These are phyloP conservation scores for Botryotinia calthae DNA, from an alignment of 2,329 filamentous ascomycete species.

Conservation along the genomic window DNA sequence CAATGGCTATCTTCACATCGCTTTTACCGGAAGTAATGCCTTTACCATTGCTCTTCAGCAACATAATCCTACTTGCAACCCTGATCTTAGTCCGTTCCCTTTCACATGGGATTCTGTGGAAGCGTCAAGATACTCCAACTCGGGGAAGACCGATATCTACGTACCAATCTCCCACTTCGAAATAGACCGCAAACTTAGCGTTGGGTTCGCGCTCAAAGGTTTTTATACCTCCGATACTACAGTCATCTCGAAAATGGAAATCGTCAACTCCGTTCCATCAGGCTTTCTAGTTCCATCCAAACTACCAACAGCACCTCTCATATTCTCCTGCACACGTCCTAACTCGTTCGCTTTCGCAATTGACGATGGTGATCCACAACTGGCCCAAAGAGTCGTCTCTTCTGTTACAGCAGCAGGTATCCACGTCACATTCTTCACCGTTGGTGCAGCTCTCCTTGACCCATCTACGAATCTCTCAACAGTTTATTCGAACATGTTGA, in stretches of 20 bases:
- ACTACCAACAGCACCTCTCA: slow-evolving; percentile 57
- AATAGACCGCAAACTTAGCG: slow-evolving; percentile 53
- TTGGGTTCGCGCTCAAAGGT: slow-evolving; percentile 62
- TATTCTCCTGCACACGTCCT: slow-evolving; percentile 63
- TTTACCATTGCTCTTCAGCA: slow-evolving; percentile 66
- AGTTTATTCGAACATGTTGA: slow-evolving; percentile 62
- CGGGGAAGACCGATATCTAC: slow-evolving; percentile 54
- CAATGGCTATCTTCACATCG: slow-evolving; percentile 62
- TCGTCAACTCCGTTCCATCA: slow-evolving; percentile 54
- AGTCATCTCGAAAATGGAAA: slow-evolving; percentile 56
- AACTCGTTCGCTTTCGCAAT: slow-evolving; percentile 72
- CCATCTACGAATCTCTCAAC: slow-evolving; percentile 57
- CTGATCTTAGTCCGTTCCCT: slow-evolving; percentile 56
- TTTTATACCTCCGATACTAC: slow-evolving; percentile 57
- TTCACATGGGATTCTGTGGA: slow-evolving; percentile 68
- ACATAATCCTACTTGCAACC: slow-evolving; percentile 60
- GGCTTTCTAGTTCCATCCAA: slow-evolving; percentile 55
- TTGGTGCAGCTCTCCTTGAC: slow-evolving; percentile 61
- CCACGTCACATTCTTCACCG: slow-evolving; percentile 69
- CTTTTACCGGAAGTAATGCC: slow-evolving; percentile 58
- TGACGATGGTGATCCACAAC: slow-evolving; percentile 62
- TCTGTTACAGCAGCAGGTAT: slow-evolving; percentile 60
- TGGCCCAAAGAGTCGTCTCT: slow-evolving; percentile 58
- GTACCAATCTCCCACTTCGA: slow-evolving; percentile 66
- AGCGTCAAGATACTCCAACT: slow-evolving; percentile 56